Evolutionary conservation across 352 stramenopile species (phyloP).

Genomic region (Pythium oligandrum): DNA sequence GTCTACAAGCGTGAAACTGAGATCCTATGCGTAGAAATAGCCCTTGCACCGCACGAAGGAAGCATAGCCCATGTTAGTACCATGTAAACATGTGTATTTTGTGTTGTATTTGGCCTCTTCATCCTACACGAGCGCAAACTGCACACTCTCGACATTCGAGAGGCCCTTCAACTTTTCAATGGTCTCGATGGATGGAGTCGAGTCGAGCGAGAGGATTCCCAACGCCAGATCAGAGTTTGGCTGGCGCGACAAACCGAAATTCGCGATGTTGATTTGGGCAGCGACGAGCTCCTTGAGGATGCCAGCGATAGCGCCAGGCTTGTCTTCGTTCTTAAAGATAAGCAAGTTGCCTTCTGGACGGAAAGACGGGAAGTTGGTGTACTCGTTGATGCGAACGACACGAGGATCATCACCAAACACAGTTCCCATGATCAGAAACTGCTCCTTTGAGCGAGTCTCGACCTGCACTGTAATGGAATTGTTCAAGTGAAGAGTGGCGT

Average conservation of each 20-base stretch:
- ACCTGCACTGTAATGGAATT: slow-evolving; percentile 75
- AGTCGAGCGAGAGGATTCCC: slow-evolving; percentile 72
- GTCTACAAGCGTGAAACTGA: no score
- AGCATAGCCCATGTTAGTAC: background rate
- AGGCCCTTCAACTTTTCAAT: slow-evolving; percentile 57
- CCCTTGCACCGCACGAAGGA: no score
- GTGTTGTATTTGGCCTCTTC: background rate
- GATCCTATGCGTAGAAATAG: no score
- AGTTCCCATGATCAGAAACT: slow-evolving; percentile 65
- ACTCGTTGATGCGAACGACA: slow-evolving; percentile 77
- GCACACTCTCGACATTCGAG: slow-evolving; percentile 56
- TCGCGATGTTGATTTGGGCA: slow-evolving; percentile 82
- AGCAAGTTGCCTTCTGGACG: slow-evolving; percentile 72
- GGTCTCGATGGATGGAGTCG: slow-evolving; percentile 44
- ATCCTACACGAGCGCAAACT: slow-evolving; percentile 56
- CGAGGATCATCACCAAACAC: slow-evolving; percentile 81
- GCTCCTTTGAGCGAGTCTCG: slow-evolving; percentile 50
- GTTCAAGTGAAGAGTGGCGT: slow-evolving; percentile 54
- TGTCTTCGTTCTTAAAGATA: slow-evolving; percentile 83
- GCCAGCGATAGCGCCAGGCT: slow-evolving; percentile 66
- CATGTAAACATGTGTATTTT: background rate
- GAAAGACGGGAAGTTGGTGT: slow-evolving; percentile 83
- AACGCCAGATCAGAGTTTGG: slow-evolving; percentile 50
- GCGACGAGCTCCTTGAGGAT: slow-evolving; percentile 65
- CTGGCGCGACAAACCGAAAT: slow-evolving; percentile 77